These are phyloP conservation scores for Crithidia sp. DNA, from an alignment of 208 protist genomes.

Conservation along the genomic window DNA sequence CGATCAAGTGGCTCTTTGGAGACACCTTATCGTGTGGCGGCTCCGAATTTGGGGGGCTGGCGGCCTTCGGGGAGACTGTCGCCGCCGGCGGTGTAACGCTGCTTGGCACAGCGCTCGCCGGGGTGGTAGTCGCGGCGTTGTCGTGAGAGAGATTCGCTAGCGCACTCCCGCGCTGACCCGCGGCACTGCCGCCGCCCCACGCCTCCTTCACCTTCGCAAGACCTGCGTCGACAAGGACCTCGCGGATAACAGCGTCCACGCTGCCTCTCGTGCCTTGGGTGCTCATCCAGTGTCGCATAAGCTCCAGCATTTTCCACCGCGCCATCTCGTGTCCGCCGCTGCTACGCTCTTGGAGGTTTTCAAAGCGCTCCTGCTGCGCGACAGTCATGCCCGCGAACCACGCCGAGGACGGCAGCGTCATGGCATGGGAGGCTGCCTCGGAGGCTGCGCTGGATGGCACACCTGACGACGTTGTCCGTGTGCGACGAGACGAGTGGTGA, in stretches of 20 bases:
- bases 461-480: constrained; percentile 17
- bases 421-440: background rate
- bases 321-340: constrained; percentile 36
- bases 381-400: constrained; percentile 23
- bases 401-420: constrained; percentile 19
- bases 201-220: constrained; percentile 37
- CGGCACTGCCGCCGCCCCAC: constrained; percentile 18
- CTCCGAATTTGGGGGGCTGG: constrained; percentile 17
- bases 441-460: background rate
- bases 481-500: constrained; percentile 17
- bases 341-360: constrained; percentile 34
- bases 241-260: constrained; percentile 51
- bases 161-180: background rate
- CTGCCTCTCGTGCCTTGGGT: constrained; percentile 34
- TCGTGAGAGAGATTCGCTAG: background rate
- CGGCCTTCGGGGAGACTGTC: background rate
- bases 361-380: constrained; percentile 35
- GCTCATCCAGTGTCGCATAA: constrained; percentile 76
- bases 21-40: constrained; percentile 14
- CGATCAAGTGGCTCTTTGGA: constrained; percentile 25
- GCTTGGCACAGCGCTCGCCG: background rate
- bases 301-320: constrained; percentile 65
- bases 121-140: background rate
- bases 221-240: constrained; percentile 37
- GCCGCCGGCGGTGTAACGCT: background rate